Base-by-base conservation (phyloP, 2,329 filamentous ascomycete genomes). In the Neofusicoccum kwambonambiense region DNA sequence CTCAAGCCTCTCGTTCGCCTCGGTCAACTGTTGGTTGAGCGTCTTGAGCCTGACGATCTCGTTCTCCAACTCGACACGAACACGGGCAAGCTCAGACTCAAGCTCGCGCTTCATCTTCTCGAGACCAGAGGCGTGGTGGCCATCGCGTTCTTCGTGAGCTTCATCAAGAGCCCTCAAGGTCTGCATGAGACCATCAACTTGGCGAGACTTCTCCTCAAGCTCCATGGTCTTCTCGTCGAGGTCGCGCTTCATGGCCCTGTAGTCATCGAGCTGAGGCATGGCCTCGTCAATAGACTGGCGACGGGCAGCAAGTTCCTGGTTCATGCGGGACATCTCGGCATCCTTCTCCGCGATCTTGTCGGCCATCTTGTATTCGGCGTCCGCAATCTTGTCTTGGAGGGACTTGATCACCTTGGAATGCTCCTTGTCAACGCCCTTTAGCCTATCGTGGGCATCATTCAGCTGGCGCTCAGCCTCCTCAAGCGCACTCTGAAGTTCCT, bases 101-200 rank as follows among this genome's bases (percentile, higher is more conserved):
- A 57, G 52, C 42, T 64, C 62, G 12, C 52, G 62, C 52, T 57
- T 64, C 62, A 64, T 57, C 42, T 58, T 57, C 44, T 50, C 62
- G 2, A 58, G 52, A 17, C 52, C 52, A 12, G 52, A 57, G 17
- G 52, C 62, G 51, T 64, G 52, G 62, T 64, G 62, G 35, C 62
- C 62, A 15, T 64, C 62, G 22, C 62, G 51, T 27, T 64, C 62
- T 13, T 64, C 62, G 34, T 64, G 62, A 34, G 62, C 44, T 37
- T 64, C 50, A 13, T 64, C 52, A 15, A 64, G 62, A 39, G 52
- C 52, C 37, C 52, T 49, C 13, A 64, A 34, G 4, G 62, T 64
- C n/a, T 57, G 51, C 62, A 64, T 64, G 41, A 64, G 62, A n/a
- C 62, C 62, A n/a, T 64, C 62, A 22, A 64, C 62, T 22, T 64